Base-by-base conservation (phyloP, 352 stramenopile species). In the Pythium dissimile region DNA sequence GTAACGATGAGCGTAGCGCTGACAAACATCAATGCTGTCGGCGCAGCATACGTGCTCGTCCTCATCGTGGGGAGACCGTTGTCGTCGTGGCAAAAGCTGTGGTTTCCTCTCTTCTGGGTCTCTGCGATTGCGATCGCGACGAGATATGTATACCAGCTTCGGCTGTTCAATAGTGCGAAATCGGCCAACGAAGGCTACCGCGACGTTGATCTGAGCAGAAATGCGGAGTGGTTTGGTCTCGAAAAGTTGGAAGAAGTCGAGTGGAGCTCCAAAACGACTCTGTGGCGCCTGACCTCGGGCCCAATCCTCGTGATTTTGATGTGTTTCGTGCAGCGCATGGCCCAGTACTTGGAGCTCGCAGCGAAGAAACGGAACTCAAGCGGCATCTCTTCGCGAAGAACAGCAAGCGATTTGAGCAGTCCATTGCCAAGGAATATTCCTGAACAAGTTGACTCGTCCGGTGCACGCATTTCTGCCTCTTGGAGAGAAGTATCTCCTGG, bases 81-180 rank as follows among this genome's bases (percentile, higher is more conserved):
- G 23, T 62, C 52, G 21, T 72, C 75, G 13, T 93, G 83, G 83
- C 79, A 80, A 45, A 76, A 74, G 35, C 50, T 93, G 10, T 93
- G 83, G 83, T 84, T 87, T 34, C 83, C 83, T 18, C 57, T 93
- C 12, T 93, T 91, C 43, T 93, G 83, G 80, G 67, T 93, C 2
- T 86, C 80, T 37, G 67, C 72, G 13, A 62, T 86, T 6, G 69
- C 77, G 12, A 69, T 87, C 26, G 54, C 81, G 5, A 41, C 85
- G 23, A 86, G 80, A 26, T 93, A 89, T 42, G 12, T 77, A 20
- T 89, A 87, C 54, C 83, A 93, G 50, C 38, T 70, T 5, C 49
- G 51, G 10, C 27, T 59, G 8, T 70, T 70, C 23, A 56, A 41
- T 15, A 38, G 39, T 16, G 12, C 45, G 13, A 54, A 65, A 15